Base-by-base conservation (phyloP, 2,329 filamentous ascomycete genomes). In the Beauveria sp. region DNA sequence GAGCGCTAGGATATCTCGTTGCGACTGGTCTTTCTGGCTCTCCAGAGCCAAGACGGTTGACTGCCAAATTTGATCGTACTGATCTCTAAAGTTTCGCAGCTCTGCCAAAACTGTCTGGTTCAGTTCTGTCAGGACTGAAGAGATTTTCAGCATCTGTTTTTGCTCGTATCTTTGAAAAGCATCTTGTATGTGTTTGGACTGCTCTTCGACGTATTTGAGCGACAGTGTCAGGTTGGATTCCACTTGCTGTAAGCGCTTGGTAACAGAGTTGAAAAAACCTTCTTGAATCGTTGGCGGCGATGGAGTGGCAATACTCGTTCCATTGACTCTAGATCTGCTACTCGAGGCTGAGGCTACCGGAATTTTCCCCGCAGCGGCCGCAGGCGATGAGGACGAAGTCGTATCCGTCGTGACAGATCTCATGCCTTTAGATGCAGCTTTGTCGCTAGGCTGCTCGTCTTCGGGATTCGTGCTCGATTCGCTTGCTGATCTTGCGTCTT, bases 11-110 rank as follows among this genome's bases (percentile, higher is more conserved):
- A 96, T 88, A 71, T 98, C 93, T 61, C 86, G 83, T 69, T 93
- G 86, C 18, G 90, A 90, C 67, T 91, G 88, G 70, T 96, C 89
- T 48, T 91, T 87, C 73, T 97, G 93, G 48, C 87, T 88, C 72
- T 97, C 92, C 16, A 98, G 84, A 34, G 96, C 93, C 61, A 96
- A 88, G 24, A 97, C 88, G 12, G 96, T 97, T 22, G 90, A 93
- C 74, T 96, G 93, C 93, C 93, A 98, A 14, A 98, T 87, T 70
- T 97, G 91, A 71, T 98, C 93, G 73, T 98, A 98, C 72, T 97
- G 90, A 63, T 88, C 85, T 58, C 91, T 85, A 65, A 95, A 88
- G 55, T 83, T 85, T 64, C 85, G 85, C 42, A 96, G 79, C 73
- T 99, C 95, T 18, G 84, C 82, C 45, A 96, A 82, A 1, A 98